Evolutionary conservation across 2,329 filamentous ascomycete genomes (phyloP), one percentile per base, ranked within the genome.

Genomic region (Talaromyces rugulosus): DNA sequence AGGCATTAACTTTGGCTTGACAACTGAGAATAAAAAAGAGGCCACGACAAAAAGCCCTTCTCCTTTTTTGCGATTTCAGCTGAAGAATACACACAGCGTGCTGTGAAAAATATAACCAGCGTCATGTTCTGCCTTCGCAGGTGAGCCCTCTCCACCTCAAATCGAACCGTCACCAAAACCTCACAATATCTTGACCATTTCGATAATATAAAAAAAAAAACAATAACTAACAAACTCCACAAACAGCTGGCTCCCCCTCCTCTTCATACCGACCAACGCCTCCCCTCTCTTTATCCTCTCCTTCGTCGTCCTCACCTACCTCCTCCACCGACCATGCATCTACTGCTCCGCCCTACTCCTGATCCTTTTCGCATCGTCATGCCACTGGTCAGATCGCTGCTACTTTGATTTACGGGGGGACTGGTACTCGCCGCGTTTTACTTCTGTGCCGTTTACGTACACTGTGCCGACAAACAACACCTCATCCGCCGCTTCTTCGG

Each of bases 311-410:
- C 92, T 93, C 76, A 96, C 93, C 67, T 98, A 96, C 82, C 91
- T 96, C 78, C 88, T 99, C 70, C 96, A 97, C 80, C 89, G 94
- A 60, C 95, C 95, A 59, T 99, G 95, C 81, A 89, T 96, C 69
- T 99, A 99, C 84, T 99, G 95, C 85, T 96, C 92, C 64, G 88
- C 97, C 65, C 89, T 99, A 59, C 91, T 99, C 56, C 85, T 96
- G 67, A 92, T 98, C 69, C 91, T 99, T 69, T 96, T 97, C 81
- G 85, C 93, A 67, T 96, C 92, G 30, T 92, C 89, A 30, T 95
- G 91, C 77, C 89, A 93, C 83, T 95, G 91, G 91, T 90, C 89
- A 67, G 90, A 93, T 74, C 87, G 88, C 59, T 95, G 91, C 74
- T 95, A 98, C 80, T 95, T 98, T 82, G 94, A 98, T 80, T 90